Evolutionary conservation across 2,329 filamentous ascomycete species (phyloP).

Genomic region (Chaetomium sp.): DNA sequence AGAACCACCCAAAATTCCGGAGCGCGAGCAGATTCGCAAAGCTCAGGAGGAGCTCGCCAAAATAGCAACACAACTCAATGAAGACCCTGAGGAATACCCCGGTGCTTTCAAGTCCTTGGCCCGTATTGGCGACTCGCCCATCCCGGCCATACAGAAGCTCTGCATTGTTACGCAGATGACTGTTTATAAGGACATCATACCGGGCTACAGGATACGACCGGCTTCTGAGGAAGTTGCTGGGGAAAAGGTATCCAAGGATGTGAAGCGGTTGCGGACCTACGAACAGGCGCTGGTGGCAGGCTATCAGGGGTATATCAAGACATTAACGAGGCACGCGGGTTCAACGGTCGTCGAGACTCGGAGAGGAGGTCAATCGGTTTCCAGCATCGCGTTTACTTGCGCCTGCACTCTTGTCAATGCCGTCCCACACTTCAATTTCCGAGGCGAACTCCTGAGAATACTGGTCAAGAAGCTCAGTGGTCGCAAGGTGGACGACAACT

Average conservation of each 20-base stretch:
- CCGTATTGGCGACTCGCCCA: conserved; percentile 62
- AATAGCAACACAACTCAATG: conserved; percentile 73
- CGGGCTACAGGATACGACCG: conserved; percentile 88
- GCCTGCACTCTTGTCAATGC: conserved; percentile 72
- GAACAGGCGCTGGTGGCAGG: conserved; percentile 81
- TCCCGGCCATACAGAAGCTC: conserved; percentile 74
- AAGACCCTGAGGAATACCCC: conserved; percentile 87
- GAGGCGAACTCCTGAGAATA: conserved; percentile 79
- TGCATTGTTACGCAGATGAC: conserved; percentile 79
- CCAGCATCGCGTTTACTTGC: conserved; percentile 75
- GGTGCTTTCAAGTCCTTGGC: conserved; percentile 71
- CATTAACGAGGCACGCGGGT: conserved; percentile 62
- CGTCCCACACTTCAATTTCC: conserved; percentile 97
- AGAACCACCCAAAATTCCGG: conserved; percentile 58
- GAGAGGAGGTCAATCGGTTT: conserved; percentile 45
- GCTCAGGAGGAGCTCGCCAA: conserved; percentile 91
- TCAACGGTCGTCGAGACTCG: conserved; percentile 32
- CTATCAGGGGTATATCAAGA: conserved; percentile 79
- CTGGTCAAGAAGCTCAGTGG: conserved; percentile 76
- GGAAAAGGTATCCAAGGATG: conserved; percentile 86
- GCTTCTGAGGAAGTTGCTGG: conserved; percentile 65
- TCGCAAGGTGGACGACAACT: conserved; percentile 65
- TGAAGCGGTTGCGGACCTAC: conserved; percentile 72
- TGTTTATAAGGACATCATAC: conserved; percentile 93
- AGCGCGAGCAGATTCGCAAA: conserved; percentile 71